Evolutionary conservation across 2,329 filamentous ascomycete species (phyloP).

Genomic region (Ambrosiella cleistominuta): DNA sequence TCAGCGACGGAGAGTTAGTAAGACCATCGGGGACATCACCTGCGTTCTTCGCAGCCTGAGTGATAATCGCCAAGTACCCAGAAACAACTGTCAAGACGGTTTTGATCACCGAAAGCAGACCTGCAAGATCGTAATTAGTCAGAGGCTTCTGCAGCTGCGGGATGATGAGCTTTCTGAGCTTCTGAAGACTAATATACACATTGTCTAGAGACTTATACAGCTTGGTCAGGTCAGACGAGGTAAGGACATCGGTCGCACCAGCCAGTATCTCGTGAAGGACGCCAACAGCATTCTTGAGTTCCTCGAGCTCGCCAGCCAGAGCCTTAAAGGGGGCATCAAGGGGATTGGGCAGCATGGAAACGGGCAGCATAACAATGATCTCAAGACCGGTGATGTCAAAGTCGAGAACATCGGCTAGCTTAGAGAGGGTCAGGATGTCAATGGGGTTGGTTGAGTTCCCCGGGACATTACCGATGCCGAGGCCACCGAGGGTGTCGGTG

Average conservation of each 20-base stretch:
- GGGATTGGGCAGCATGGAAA: conserved; percentile 1
- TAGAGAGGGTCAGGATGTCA: background rate
- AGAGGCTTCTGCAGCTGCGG: background rate
- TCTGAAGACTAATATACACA: background rate
- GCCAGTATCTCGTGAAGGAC: background rate
- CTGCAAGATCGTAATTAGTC: conserved; percentile 1
- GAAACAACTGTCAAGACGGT: background rate
- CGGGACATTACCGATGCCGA: background rate
- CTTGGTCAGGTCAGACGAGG: background rate
- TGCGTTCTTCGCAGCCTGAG: conserved; percentile 2
- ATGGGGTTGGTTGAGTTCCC: background rate
- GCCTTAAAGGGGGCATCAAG: conserved; percentile 1
- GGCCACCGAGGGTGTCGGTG: background rate
- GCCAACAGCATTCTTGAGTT: conserved; percentile 1
- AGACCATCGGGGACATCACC: background rate
- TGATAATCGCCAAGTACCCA: background rate
- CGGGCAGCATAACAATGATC: conserved; percentile 1
- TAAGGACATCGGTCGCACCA: background rate
- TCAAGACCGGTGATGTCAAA: conserved; percentile 1
- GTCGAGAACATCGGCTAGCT: conserved; percentile 2
- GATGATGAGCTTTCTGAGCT: conserved; percentile 1
- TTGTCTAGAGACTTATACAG: conserved; percentile 3
- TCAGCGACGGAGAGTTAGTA: background rate
- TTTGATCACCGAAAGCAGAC: conserved; percentile 4
- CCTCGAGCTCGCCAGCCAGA: background rate